Evolutionary conservation across 1,284 basidiomycete species (phyloP), one percentile per base, ranked within the genome.

Genomic region (Cryptococcus sp.): DNA sequence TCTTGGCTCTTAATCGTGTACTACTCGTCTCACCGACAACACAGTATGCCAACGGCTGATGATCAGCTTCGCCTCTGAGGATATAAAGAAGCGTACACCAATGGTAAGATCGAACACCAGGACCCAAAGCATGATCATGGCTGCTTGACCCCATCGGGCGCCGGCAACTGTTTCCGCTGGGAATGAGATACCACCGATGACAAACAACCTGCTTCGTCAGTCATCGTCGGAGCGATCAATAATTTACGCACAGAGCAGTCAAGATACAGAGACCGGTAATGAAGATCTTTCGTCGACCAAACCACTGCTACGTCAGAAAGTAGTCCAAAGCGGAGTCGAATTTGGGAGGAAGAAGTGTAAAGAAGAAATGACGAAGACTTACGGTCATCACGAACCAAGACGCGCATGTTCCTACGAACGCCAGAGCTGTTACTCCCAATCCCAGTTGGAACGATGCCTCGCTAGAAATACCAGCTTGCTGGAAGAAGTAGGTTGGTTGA

Each of bases 1-100:
- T 75, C 66, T 79, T 79, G 45, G 73, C 69, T 42, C 76, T 66
- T 9, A 76, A 65, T 19, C 75, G 67, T 7, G 72, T 74, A 18
- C 73, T 69, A 0, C 66, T 60, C 21, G 70, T 60, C 52, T 77
- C 76, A 22, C 72, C 71, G n/a, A 76, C 72, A 42, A 77, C 54
- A 47, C 61, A 60, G 58, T 72, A 51, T 5, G 31, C 49, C 21
- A 53, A 24, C 22, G 45, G 59, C 46, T 43, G 19, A 7, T 39
- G 36, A 7, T 39, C 36, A n/a, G 18, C 36, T 23, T 22, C 11
- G 21, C 23, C 41, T 24, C 4, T 19, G 13, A 16, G 19, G 4
- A 10, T 9, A 46, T 50, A 72, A 49, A 66, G n/a, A 49, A 5
- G 49, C 52, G 45, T 25, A 53, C 52, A 16, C 55, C 59, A 45